Evolutionary conservation across 139 green algal species (phyloP), one percentile per base, ranked within the genome.

Genomic region (Pseudopediastrum boryanum): DNA sequence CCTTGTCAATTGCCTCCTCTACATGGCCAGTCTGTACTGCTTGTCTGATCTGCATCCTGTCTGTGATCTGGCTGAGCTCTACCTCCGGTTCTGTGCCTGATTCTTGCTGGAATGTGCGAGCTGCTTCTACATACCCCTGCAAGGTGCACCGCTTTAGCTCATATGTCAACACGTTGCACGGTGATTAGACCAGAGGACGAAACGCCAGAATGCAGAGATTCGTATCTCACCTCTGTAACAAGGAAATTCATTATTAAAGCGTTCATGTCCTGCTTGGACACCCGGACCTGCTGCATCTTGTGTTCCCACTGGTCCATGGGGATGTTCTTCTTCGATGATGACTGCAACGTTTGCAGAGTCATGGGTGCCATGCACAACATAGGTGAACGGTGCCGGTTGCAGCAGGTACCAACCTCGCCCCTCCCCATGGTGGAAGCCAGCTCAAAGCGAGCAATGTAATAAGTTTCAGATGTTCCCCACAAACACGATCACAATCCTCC

Each of bases 181-280:
- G 2, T 71, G 52, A 35, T 77, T 35, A 12, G 3, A 54, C 19
- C 63, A 25, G 12, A 31, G 16, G 12, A 0, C 54, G 54, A 25
- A 25, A 25, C 31, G 21, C 16, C 25, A 25, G 31, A 25, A 25
- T 64, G 54, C 54, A 64, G 16, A 19, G 54, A 25, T 27, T 80
- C 25, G 12, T 65, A 9, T 58, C 75, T 3, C 82, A 95, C 94
- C 93, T 99, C 95, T n/a, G 96, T 98, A 1, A 98, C 90, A 0
- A 99, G 75, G 56, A 95, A 99, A 83, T 99, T 95, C 94, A 99
- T 98, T 10, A 99, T 83, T 2, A 99, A 84, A 19, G 72, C 71
- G 79, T 99, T 98, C 90, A 98, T 95, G 78, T 97, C 94, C 59
- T 96, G 87, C 81, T 96, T 97, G 12, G 81, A 71, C 0, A 99